Base-by-base conservation (phyloP, 2,329 filamentous ascomycete genomes). In the Penicillium sp. region DNA sequence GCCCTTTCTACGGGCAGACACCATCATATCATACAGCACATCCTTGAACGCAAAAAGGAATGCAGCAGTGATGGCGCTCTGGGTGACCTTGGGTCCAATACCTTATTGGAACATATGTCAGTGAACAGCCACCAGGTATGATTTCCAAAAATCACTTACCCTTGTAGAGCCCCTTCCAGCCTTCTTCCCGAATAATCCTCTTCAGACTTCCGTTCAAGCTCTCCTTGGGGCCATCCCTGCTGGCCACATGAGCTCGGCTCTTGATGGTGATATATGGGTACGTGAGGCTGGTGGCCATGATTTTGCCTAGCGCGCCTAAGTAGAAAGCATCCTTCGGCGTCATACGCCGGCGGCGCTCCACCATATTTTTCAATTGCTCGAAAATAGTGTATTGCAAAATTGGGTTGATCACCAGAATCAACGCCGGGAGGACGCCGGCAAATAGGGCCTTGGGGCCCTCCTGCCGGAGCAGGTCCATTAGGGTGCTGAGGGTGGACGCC, bases 211-310 rank as follows among this genome's bases (percentile, higher is more conserved):
- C 84, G 52, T 87, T 82, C 82, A 97, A 89, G 65, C 88, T 89
- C 77, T 95, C 89, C 76, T 89, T 89, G 62, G 86, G 87, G n/a
- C 84, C 84, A 61, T 86, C 87, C 68, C 86, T 86, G 60, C 84
- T 87, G 29, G 92, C 91, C 60, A 99, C 91, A 75, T 99, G 94
- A 86, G 96, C 96, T 73, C 91, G 86, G 77, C 92, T 96, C 87
- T 99, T 99, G 69, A 99, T 89, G 5, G 94, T 99, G 74, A 99
- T 97, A 74, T 99, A 99, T 11, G 94, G 94, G 76, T 99, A 99
- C 6, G 94, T 99, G 69, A 97, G 90, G 60, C 83, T 87, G 3
- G 94, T 99, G 25, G 94, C 94, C 60, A 97, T 87, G 62, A 99
- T 82, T 83, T 99, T 99, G 75, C 94, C 92, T 33, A 97, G 72